A percentile compares a stretch with the other conserved stretches of the same genome.
Conservation (phyloP, 176 grass and related monocot species). For the Avena atlantica region DNA sequence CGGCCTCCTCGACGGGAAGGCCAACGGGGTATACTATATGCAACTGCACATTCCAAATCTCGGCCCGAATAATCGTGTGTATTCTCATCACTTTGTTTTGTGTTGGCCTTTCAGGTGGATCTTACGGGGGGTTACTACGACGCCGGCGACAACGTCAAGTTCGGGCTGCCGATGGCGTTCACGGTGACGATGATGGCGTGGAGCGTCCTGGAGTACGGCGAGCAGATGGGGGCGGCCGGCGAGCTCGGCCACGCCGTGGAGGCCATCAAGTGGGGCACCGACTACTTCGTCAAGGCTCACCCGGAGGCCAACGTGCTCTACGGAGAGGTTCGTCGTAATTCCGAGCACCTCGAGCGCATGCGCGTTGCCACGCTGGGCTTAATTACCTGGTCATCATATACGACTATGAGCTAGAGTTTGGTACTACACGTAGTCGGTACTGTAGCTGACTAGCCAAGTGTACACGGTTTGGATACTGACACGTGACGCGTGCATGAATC, state of each 20-base stretch:
- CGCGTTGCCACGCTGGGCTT: too few species aligned
- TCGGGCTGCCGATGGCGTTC: slow-evolving; percentile 96
- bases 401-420: neutral
- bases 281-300: slow-evolving; percentile 93
- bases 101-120: slow-evolving; percentile 54
- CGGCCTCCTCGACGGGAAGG: slow-evolving; percentile 79
- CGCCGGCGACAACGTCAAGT: slow-evolving; percentile 97
- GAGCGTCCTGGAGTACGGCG: slow-evolving; percentile 82
- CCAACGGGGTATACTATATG: slow-evolving; percentile 66
- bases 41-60: neutral
- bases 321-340: slow-evolving; percentile 60
- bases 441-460: neutral
- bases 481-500: neutral
- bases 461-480: neutral
- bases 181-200: slow-evolving; percentile 98
- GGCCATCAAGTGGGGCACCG: slow-evolving; percentile 91
- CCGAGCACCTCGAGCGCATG: too few species aligned
- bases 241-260: slow-evolving; percentile 84
- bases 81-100: neutral
- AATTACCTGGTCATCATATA: neutral
- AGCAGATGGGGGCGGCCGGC: slow-evolving; percentile 78
- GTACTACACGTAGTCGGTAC: neutral
- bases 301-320: slow-evolving; percentile 80
- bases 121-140: slow-evolving; percentile 93
- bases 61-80: too few species aligned